Base-by-base conservation (phyloP, 345 rosid genomes). In the Lepidium aucheri region DNA sequence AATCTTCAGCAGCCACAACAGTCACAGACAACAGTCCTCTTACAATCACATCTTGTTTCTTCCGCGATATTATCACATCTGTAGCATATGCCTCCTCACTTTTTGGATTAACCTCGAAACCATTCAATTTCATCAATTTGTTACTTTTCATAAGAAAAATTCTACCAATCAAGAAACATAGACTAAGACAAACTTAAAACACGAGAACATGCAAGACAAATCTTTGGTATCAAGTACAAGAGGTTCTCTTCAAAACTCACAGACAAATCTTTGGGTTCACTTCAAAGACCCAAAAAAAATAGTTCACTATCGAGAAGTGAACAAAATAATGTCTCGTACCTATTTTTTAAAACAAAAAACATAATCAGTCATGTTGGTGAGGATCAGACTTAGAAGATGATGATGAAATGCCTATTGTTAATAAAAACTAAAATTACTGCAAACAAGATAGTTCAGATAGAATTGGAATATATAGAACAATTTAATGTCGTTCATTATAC, bases 21-120 rank as follows among this genome's bases (percentile, higher is more conserved):
- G 84, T 78, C 40, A 88, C 89, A 0, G 96, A 75, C 54, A 93
- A 75, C 59, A 88, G 97, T 69, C 97, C 96, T 80, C 96, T 77
- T 30, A 93, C 83, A 24, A 88, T 86, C 28, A 88, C 89, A 26
- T 79, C 81, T 35, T 50, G 82, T n/a, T n/a, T n/a, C n/a, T n/a
- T n/a, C n/a, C 71, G 13, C 9, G 42, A 7, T 44, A 17, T 69
- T 60, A 24, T 49, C 4, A 63, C 39, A 17, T 66, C 68, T 11
- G 58, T 9, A 2, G 11, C 79, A 8, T 71, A 89, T 2, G 55
- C 53, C 56, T 53, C 87, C 17, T 64, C 70, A 16, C 65, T 47
- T 63, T 74, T 84, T 10, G 61, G 68, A 49, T 83, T 81, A 54
- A 90, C 30, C 6, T 26, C 6, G 6, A 26, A 26, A 26, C 6